Base-by-base conservation (phyloP, 78 protist species). In the Isochrysis galbana region DNA sequence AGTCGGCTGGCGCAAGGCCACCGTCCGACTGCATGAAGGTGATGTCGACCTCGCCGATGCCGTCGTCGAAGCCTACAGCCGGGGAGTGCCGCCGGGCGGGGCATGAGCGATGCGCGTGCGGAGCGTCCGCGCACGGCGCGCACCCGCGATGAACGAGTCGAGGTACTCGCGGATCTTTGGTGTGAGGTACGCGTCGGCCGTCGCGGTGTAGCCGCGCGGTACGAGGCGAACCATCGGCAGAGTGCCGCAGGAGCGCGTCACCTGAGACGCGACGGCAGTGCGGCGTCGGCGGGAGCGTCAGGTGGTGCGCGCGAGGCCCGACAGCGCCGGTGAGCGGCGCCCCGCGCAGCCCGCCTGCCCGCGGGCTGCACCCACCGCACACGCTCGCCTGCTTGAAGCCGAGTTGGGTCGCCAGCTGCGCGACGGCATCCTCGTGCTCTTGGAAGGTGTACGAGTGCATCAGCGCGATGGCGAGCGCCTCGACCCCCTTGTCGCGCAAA, bases 101-200 rank as follows among this genome's bases (percentile, higher is more conserved):
- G n/a, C n/a, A n/a, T n/a, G n/a, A n/a, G n/a, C n/a, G n/a, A n/a
- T n/a, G n/a, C n/a, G n/a, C n/a, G n/a, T n/a, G n/a, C n/a, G n/a
- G n/a, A n/a, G n/a, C 41, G 19, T 26, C 36, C 26, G 26, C 26
- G 70, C 70, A 22, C 26, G 22, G 45, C 46, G 94, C 97, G 69
- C 97, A 98, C 1, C 98, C 98, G 46, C 41, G 5, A 36, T 5
- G 89, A 98, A 98, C 26, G n/a, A 25, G 36, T 1, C 61, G 92
- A 95, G 23, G 89, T 95, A 95, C 19, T 3, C n/a, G 29, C 23
- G n/a, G 32, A 98, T 94, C 87, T 91, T 36, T 7, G 99, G 99
- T 39, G 99, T 97, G 25, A 98, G 96, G 95, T 98, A 98, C 45
- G 99, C 99, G 93, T 98, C 99, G 19, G 97, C 99, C 44, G 95